Evolutionary conservation across 768 basidiomycete species (phyloP).

Genomic region (Rhodotorula paludigena): DNA sequence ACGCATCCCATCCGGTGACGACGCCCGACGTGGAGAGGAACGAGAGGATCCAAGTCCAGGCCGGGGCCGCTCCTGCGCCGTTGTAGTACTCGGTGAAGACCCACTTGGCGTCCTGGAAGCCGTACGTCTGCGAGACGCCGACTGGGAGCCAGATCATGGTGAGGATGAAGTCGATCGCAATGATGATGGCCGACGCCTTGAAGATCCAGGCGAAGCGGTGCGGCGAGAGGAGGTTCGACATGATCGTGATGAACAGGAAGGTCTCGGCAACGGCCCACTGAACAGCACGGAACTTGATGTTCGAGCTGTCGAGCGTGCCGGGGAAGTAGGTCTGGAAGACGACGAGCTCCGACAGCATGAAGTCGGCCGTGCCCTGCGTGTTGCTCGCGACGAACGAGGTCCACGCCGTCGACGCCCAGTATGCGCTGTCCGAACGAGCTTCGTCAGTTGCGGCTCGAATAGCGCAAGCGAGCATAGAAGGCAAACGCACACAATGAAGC

Average conservation of each 20-base stretch:
- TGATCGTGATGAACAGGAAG: slow-evolving; percentile 64
- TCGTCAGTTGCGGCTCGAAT: background rate
- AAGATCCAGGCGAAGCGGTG: slow-evolving; percentile 65
- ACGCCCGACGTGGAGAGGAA: slow-evolving; percentile 84
- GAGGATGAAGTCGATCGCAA: slow-evolving; percentile 81
- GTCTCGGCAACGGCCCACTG: slow-evolving; percentile 77
- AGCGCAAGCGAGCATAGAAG: background rate
- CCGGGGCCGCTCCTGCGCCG: slow-evolving; percentile 76
- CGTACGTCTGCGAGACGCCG: slow-evolving; percentile 80
- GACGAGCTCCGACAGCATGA: slow-evolving; percentile 73
- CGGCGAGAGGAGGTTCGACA: slow-evolving; percentile 77
- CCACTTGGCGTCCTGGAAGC: slow-evolving; percentile 74
- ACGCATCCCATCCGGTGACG: slow-evolving; percentile 82
- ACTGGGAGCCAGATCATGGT: slow-evolving; percentile 90
- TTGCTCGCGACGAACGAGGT: slow-evolving; percentile 87
- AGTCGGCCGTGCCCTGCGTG: slow-evolving; percentile 85
- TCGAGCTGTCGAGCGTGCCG: slow-evolving; percentile 64
- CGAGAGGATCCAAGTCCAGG: slow-evolving; percentile 87
- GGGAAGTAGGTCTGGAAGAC: slow-evolving; percentile 79
- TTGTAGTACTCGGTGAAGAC: slow-evolving; percentile 82
- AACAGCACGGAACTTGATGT: slow-evolving; percentile 78
- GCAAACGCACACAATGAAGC: slow-evolving; percentile 61
- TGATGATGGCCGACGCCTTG: slow-evolving; percentile 65
- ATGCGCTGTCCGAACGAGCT: slow-evolving; percentile 53
- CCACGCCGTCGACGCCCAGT: slow-evolving; percentile 95